Conservation (phyloP, 108 stramenopile genomes). For the Ochromonas danica region DNA sequence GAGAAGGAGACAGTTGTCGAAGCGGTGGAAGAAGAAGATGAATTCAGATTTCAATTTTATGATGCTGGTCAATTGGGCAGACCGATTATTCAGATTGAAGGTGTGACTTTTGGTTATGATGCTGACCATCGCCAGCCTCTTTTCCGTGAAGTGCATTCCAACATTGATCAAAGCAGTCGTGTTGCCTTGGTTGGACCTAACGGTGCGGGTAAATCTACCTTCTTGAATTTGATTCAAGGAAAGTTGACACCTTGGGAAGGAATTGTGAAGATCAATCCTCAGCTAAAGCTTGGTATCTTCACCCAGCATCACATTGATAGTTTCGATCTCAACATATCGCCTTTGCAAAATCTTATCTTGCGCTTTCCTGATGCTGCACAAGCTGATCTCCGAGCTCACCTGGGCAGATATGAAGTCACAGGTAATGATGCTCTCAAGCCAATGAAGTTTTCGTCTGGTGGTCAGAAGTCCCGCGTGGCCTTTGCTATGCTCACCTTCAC, state of each 20-base stretch:
- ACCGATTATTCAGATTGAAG: slow-evolving; percentile 88
- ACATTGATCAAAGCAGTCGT: slow-evolving; percentile 77
- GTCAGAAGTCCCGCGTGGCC: slow-evolving; percentile 90
- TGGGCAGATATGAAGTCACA: slow-evolving; percentile 28
- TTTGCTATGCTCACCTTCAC: slow-evolving; percentile 89
- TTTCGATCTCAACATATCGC: slow-evolving; percentile 75
- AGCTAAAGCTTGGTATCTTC: slow-evolving; percentile 85
- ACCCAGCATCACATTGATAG: slow-evolving; percentile 93
- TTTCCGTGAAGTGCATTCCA: slow-evolving; percentile 89
- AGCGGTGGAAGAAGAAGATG: slow-evolving; percentile 47
- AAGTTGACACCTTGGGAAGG: slow-evolving; percentile 72
- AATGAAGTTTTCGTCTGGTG: slow-evolving; percentile 87
- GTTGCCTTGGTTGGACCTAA: slow-evolving; percentile 82
- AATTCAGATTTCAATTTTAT: slow-evolving; percentile 75
- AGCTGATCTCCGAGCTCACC: not conserved
- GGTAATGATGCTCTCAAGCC: slow-evolving; percentile 49
- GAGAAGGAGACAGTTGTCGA: slow-evolving; percentile 81
- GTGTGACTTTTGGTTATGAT: slow-evolving; percentile 90
- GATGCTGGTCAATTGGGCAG: slow-evolving; percentile 81
- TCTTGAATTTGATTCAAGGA: slow-evolving; percentile 88
- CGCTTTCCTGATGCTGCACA: slow-evolving; percentile 72
- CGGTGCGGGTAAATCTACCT: slow-evolving; percentile 79
- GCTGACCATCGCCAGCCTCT: slow-evolving; percentile 56
- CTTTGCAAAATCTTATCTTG: slow-evolving; percentile 83
- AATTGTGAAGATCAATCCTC: slow-evolving; percentile 73